These are phyloP conservation scores for Diaporthe citri DNA, from an alignment of 2,329 filamentous ascomycete species.

Conservation along the genomic window DNA sequence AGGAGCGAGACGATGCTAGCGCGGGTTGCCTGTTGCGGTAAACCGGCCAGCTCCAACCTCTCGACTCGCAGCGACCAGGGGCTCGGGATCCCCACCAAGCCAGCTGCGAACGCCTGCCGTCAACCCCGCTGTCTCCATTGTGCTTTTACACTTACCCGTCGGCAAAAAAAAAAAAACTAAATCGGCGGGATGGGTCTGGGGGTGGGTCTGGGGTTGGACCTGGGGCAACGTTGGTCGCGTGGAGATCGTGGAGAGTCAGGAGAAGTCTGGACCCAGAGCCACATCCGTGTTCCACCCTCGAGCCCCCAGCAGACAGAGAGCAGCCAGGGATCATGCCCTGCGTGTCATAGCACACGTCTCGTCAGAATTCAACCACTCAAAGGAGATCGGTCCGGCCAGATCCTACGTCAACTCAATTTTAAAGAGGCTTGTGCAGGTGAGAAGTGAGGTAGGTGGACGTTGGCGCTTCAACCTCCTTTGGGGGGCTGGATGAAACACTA, in stretches of 20 bases:
- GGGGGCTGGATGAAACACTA: neutral
- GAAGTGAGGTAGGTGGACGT: neutral
- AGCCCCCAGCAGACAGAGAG: neutral
- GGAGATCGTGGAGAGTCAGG: slow-evolving; percentile 9
- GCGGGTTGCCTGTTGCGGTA: slow-evolving; percentile 39
- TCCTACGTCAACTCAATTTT: too few relatives aligned
- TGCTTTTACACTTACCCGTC: slow-evolving; percentile 11
- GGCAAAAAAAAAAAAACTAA: slow-evolving; percentile 5
- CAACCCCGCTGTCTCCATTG: slow-evolving; percentile 16
- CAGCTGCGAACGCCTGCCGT: slow-evolving; percentile 21
- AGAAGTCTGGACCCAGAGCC: slow-evolving; percentile 16
- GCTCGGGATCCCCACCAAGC: neutral
- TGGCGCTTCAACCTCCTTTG: neutral
- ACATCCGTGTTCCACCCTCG: neutral
- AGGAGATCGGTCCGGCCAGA: neutral
- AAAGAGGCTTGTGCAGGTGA: neutral
- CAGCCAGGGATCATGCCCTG: neutral
- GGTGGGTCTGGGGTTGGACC: slow-evolving; percentile 10
- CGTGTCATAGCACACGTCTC: neutral
- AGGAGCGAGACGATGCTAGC: neutral
- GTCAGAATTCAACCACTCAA: neutral
- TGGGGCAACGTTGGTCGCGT: slow-evolving; percentile 7
- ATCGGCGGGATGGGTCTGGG: neutral
- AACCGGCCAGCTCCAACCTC: neutral
- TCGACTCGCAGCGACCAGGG: neutral